Evolutionary conservation across 177 flowering plant genomes (phyloP), one percentile per base, ranked within the genome.

Genomic region (Vitis hybrid): DNA sequence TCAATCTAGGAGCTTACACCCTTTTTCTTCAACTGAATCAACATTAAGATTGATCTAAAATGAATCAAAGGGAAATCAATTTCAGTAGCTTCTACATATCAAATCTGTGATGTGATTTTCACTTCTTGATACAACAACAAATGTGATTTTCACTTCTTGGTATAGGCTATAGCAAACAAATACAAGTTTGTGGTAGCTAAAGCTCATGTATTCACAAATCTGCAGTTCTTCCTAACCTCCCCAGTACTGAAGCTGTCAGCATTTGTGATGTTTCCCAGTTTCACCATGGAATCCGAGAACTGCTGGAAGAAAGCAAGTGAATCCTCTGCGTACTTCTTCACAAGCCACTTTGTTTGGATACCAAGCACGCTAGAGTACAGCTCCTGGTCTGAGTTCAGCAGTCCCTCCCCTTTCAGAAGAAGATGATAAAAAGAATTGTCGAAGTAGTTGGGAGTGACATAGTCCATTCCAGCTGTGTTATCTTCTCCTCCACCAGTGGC

Each of bases 271-370:
- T 94, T 92, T 49, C 99, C 97, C 89, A 94, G 16, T 72, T 87
- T 92, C 74, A 94, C 97, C 97, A 94, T 94, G 0, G 98, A 90
- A 15, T 92, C 91, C 0, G 97, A 75, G 69, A 92, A 92, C 74
- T 92, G 95, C 74, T 87, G 70, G 77, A 92, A 92, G 84, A 94
- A 94, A 31, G 88, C 94, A 12, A 85, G 1, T 0, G 83, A n/a
- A 45, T 94, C 86, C 60, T 62, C 83, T 0, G 97, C 97, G 57
- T 92, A 94, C 67, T 81, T 78, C 56, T 57, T 65, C 58, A 92
- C 93, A 45, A 92, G 83, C 58, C 76, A 74, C 79, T 74, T 86
- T 2, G 97, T 90, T 70, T 90, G 60, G 15, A 86, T 16, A 19
- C 82, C 92, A 6, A 89, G 49, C 2, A 86, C 11, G 66, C 94